Evolutionary conservation across 257 asterid species (phyloP), one percentile per base, ranked within the genome.

Genomic region (Solanum ossicruentum): DNA sequence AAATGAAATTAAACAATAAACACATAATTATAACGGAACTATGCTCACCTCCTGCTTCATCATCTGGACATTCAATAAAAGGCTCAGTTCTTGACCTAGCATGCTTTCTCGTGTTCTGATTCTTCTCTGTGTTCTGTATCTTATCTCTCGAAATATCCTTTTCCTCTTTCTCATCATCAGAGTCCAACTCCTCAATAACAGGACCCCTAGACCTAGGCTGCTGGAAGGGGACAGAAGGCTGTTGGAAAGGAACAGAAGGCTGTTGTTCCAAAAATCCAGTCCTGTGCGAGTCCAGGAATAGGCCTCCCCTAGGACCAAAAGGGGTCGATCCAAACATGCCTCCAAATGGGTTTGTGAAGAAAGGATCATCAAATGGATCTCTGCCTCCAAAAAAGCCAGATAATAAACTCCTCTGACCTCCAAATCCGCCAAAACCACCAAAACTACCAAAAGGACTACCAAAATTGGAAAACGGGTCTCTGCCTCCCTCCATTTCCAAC

Each of bases 351-450:
- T 86, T 85, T 56, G 90, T 84, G 90, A 96, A 96, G 88, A 95
- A 95, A 63, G 99, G 97, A 83, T 97, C 95, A 89, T 92, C 96
- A 88, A 97, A 97, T 71, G 98, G 99, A 85, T 97, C 92, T 84
- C 88, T 91, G 75, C 96, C 97, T 32, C 95, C 97, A 69, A 93
- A 94, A 81, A 95, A 81, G 84, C 90, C 86, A 54, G 96, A 84
- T 70, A 90, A 47, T 80, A 93, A 81, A 77, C 91, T 90, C 86
- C 90, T 87, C 63, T 84, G 93, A 80, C 92, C 88, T 66, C 94
- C 93, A 87, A 93, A 90, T 85, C 93, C 92, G 41, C 95, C 90
- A 56, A 86, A 87, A 66, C 86, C 84, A 70, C 89, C 86, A 26
- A 90, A 90, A 55, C 83, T 72, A 69, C 88, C 94, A 84, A 93